Conservation (phyloP, 139 green algal species). For the Gonium pectorale region DNA sequence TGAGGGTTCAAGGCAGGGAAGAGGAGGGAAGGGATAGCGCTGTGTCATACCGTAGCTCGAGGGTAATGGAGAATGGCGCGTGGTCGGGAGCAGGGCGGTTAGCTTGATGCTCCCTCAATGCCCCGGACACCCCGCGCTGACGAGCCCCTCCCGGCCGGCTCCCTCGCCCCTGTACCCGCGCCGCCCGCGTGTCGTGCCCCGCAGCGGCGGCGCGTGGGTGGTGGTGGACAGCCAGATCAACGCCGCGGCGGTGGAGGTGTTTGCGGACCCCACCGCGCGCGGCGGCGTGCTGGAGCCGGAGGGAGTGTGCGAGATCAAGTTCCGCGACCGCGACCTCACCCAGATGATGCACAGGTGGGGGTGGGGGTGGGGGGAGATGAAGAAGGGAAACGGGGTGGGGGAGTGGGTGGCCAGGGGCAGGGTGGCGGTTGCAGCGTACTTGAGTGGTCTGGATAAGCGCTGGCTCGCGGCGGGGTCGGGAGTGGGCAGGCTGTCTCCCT, state of each 20-base stretch:
- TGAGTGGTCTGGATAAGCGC: too few species aligned
- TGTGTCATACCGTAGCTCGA: too few species aligned
- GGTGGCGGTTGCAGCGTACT: too few species aligned
- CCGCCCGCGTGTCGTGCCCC: not conserved
- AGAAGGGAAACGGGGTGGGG: not conserved
- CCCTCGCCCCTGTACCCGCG: not conserved
- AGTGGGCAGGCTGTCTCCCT: too few species aligned
- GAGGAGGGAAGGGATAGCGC: too few species aligned
- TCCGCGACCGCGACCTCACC: constrained; percentile 84
- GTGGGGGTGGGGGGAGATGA: not conserved
- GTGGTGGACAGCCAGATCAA: constrained; percentile 97
- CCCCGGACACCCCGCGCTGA: too few species aligned
- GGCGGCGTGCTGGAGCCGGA: constrained; percentile 97
- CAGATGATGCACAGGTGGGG: constrained; percentile 86
- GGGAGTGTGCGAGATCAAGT: constrained; percentile 99
- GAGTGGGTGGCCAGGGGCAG: too few species aligned
- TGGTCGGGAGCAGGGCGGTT: too few species aligned
- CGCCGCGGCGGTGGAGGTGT: constrained; percentile 81
- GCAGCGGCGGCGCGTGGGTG: constrained; percentile 95
- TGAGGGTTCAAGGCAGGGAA: too few species aligned
- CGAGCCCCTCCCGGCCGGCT: not conserved
- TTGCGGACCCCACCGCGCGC: constrained; percentile 78
- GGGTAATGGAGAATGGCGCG: too few species aligned
- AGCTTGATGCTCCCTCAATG: too few species aligned
- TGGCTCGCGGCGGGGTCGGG: too few species aligned